Base-by-base conservation (phyloP, 2,329 filamentous ascomycete genomes). In the Claviceps digitariae region DNA sequence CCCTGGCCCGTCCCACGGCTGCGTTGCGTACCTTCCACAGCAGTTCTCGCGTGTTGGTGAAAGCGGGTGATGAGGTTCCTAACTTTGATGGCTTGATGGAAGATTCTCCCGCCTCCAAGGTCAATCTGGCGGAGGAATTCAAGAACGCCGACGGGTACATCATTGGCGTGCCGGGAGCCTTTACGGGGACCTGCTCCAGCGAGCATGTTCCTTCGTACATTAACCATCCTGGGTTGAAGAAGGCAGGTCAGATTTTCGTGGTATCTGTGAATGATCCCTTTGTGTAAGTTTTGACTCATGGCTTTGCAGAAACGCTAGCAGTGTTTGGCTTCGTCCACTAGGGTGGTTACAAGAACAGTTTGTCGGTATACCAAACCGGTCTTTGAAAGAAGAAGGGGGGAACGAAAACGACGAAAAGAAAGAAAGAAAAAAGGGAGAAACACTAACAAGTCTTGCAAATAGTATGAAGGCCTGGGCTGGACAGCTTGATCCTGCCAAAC, bases 261-360 rank as follows among this genome's bases (percentile, higher is more conserved):
- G 82, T 97, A 54, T 83, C 87, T 17, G 90, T 96, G 66, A 97
- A 97, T 67, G 91, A 97, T 67, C 81, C 90, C 21, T 96, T 96
- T 67, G 90, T 95, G 87, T 94, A 75, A 71, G 86, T 72, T 72
- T 45, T 31, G n/a, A 20, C 25, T 20, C 36, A 5, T 20, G 10
- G 27, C 8, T 29, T 29, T 29, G 27, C 27, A 29, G 27, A 29
- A 29, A 29, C n/a, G n/a, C n/a, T n/a, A n/a, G n/a, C n/a, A n/a
- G n/a, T n/a, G n/a, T n/a, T n/a, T n/a, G n/a, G 34, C 10, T 15
- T 15, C 12, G 34, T 36, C 34, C 34, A 36, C 34, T 13, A 15
- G n/a, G 34, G 12, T 15, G 34, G 34, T 12, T 10, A 4, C 4
- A 10, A 36, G 10, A 36, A 36, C 34, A 36, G 15, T n/a, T 36